Evolutionary conservation across 148 eudicot genomes (phyloP).

Genomic region (Camellia sinensis): DNA sequence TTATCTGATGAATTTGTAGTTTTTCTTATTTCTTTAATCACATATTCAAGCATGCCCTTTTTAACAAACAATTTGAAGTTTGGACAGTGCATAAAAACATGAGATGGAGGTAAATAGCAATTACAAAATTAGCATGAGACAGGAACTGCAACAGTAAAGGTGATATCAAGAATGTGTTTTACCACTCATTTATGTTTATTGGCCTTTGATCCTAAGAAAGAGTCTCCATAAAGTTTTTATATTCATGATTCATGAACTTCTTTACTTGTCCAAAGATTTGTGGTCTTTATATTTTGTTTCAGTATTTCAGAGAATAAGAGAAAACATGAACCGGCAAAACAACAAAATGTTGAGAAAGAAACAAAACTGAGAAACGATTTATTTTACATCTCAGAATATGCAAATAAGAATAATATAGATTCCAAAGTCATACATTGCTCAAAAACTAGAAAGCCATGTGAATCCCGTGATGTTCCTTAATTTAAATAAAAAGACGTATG

Average conservation of each 20-base stretch:
- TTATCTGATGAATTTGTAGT: not conserved
- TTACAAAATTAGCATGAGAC: not conserved
- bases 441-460: slow-evolving; percentile 82
- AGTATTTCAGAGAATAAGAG: not conserved
- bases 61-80: no score
- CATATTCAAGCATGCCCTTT: not conserved
- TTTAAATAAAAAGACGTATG: slow-evolving; percentile 67
- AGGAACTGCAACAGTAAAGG: not conserved
- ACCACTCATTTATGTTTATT: not conserved
- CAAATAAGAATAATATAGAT: slow-evolving; percentile 19
- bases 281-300: not conserved
- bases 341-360: not conserved
- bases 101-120: not conserved
- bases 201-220: not conserved
- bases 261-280: not conserved
- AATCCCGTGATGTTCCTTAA: slow-evolving; percentile 75
- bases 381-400: not conserved
- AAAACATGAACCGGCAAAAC: slow-evolving; percentile 1
- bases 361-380: not conserved
- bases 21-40: not conserved
- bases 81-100: not conserved
- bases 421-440: slow-evolving; percentile 63
- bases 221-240: not conserved
- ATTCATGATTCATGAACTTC: not conserved
- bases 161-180: not conserved